Evolutionary conservation across 2,329 filamentous ascomycete species (phyloP), one percentile per base, ranked within the genome.

Genomic region (Pezicula radicicola): DNA sequence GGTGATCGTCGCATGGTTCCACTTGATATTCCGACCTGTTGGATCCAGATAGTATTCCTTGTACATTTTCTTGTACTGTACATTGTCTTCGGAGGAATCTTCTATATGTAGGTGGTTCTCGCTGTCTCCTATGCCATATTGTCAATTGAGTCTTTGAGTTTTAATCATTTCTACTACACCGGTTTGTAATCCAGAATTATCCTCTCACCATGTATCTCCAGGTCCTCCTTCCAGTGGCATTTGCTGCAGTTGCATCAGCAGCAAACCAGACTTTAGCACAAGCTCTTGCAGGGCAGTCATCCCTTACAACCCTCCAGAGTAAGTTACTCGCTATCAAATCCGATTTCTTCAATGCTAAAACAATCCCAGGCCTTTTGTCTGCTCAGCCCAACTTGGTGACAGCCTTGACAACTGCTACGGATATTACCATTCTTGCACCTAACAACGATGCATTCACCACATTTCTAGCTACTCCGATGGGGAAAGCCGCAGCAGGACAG

Each of bases 381-480:
- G 42, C 42, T 27, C 42, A 45, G 12, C 42, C 42, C 25, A 27
- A 4, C 13, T 30, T 45, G 27, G 19, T 45, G 10, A 27, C 16
- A 28, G 10, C 27, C 5, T 30, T 45, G 12, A 28, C 19, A 12
- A n/a, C 21, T n/a, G 67, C 72, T 5, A 57, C 59, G 8, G 79
- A 83, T 60, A 71, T 84, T 53, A 85, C 82, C n/a, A 71, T 68
- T 46, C 55, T 68, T 13, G 65, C 64, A n/a, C 66, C 66, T 3
- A 62, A 51, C 50, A 62, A 67, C 41, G 61, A 60, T 16, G 66
- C 66, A 15, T 64, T 68, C 48, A 48, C 49, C 16, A 60, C 60
- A 46, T 57, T 66, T 25, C 69, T 56, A 47, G 8, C 48, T 52
- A 43, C 54, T 54, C 6, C 57, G 43, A 21, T 44, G 50, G 30